Evolutionary conservation across 2,329 filamentous ascomycete genomes (phyloP).

Genomic region (Aspergillus fischeri): DNA sequence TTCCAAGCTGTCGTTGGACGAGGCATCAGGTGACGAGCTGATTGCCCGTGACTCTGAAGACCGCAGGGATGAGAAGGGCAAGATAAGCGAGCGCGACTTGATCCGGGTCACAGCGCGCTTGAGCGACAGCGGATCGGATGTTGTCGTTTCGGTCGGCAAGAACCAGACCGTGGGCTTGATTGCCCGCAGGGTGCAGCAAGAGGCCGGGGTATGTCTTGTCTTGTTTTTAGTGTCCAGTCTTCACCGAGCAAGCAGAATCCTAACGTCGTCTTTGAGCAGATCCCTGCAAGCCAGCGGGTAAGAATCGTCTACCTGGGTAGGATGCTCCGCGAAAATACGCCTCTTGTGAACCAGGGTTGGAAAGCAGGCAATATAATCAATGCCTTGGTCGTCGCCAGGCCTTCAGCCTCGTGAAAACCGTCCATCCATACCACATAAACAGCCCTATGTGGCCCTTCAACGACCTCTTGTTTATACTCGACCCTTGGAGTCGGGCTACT

Average conservation of each 20-base stretch:
- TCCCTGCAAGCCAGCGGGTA: slow-evolving; percentile 57
- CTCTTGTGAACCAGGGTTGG: slow-evolving; percentile 70
- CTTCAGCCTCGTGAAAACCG: slow-evolving; percentile 9
- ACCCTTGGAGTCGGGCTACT: neutral
- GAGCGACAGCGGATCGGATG: slow-evolving; percentile 63
- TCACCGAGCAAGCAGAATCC: neutral
- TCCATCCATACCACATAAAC: neutral
- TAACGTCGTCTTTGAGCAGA: slow-evolving; percentile 38
- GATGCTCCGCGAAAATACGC: slow-evolving; percentile 65
- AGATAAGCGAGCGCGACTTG: slow-evolving; percentile 53
- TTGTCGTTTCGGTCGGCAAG: slow-evolving; percentile 55
- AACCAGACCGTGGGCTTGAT: slow-evolving; percentile 63
- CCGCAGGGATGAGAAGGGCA: slow-evolving; percentile 56
- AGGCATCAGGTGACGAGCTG: slow-evolving; percentile 38
- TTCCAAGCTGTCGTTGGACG: slow-evolving; percentile 33
- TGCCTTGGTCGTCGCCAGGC: slow-evolving; percentile 57
- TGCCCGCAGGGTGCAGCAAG: slow-evolving; percentile 58
- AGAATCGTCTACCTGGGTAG: slow-evolving; percentile 77
- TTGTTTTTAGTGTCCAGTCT: neutral
- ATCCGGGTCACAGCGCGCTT: slow-evolving; percentile 59
- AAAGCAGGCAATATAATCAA: slow-evolving; percentile 71
- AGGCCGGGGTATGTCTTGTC: slow-evolving; percentile 58
- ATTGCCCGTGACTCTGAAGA: slow-evolving; percentile 37
- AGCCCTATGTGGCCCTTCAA: neutral
- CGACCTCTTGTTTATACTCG: neutral